Base-by-base conservation (phyloP, 129 eudicot genomes). In the Artemisia annua region DNA sequence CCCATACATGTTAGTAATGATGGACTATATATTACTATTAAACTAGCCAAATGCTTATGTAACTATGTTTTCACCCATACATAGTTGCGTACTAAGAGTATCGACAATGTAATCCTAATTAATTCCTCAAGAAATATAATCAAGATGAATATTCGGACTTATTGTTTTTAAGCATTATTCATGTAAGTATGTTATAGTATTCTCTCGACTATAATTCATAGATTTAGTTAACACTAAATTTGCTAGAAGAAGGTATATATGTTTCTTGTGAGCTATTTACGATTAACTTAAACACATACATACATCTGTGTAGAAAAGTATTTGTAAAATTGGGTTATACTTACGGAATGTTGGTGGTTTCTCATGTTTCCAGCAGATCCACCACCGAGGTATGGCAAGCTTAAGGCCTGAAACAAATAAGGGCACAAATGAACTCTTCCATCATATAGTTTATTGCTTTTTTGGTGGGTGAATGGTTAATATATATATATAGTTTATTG, bases 311-410 rank as follows among this genome's bases (percentile, higher is more conserved):
- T 30, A 28, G 17, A 63, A 13, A 20, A n/a, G 39, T 5, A 6
- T 2, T 28, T 22, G 19, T 60, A 15, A 12, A 50, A 28, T 49
- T 19, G 16, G 59, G n/a, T 3, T 18, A 19, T 15, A 73, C 91
- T 88, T 86, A 88, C 95, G 63, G 79, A 55, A 4, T 70, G 77
- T 44, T 74, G 86, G 14, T 77, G 87, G 61, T 76, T 84, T 82
- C 84, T 81, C 85, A 56, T 66, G 83, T 77, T 83, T 79, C 84
- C 81, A 54, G 93, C 81, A 54, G 93, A 77, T 74, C 77, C 91
- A 79, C 73, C 80, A 78, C 87, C 90, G 74, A 92, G 69, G 91
- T 92, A 92, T 43, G 97, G 96, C 67, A 85, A 74, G 85, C 97
- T 92, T 14, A 92, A 91, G 72, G 97, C 97, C 97, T 92, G 89